Conservation (phyloP, 768 basidiomycete species). For the Lyophyllum atratum region DNA sequence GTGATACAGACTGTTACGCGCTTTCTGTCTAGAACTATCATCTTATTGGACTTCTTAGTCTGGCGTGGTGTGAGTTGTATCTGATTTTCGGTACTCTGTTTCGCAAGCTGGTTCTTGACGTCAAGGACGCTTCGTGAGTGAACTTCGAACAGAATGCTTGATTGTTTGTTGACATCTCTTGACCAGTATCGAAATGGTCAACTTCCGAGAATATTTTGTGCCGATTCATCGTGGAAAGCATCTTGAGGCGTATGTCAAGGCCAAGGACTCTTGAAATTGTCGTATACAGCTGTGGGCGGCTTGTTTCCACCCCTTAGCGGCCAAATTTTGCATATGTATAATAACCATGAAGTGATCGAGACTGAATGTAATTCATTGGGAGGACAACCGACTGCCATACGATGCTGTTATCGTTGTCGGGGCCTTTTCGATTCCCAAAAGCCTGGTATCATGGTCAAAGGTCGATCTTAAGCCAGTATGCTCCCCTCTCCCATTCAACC, state of each 20-base stretch:
- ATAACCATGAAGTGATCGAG: too few species aligned
- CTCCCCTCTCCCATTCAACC: too few species aligned
- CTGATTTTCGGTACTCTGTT: conserved; percentile 36
- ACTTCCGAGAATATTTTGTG: conserved; percentile 37
- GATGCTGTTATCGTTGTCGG: too few species aligned
- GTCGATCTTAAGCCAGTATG: too few species aligned
- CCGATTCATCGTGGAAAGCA: conserved; percentile 35
- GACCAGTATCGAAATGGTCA: conserved; percentile 31
- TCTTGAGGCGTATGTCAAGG: conserved; percentile 29
- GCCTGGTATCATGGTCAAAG: too few species aligned
- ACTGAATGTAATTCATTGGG: too few species aligned
- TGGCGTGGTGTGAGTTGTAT: conserved; percentile 47
- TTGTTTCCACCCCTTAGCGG: too few species aligned
- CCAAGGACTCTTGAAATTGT: conserved; percentile 13
- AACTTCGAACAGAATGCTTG: not conserved
- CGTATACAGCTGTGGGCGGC: too few species aligned
- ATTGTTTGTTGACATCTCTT: not conserved
- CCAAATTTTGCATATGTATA: too few species aligned
- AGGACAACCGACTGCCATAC: too few species aligned
- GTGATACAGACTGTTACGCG: conserved; percentile 10
- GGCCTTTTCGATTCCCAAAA: too few species aligned
- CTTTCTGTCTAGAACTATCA: not conserved
- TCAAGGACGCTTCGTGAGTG: conserved; percentile 34
- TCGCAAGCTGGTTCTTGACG: conserved; percentile 28
- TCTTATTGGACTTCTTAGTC: conserved; percentile 20